Conservation (phyloP, 2,329 filamentous ascomycete species). For the Setomelanomma holmii region DNA sequence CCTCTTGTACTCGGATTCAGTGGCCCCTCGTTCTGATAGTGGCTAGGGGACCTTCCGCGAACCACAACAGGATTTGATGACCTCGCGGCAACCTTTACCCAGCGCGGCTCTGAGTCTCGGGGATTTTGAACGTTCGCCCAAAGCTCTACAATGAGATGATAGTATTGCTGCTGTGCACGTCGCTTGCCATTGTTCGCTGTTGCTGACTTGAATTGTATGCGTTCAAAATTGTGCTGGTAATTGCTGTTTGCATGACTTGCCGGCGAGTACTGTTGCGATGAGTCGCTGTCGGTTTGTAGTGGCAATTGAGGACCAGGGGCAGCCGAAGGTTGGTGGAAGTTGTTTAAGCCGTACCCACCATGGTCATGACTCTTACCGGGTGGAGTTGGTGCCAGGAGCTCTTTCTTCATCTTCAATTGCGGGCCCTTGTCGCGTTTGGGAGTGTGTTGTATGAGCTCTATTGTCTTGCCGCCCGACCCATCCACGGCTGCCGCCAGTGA, state of each 20-base stretch:
- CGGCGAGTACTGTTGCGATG: constrained; percentile 43
- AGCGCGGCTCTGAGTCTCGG: constrained; percentile 37
- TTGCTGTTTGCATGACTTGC: constrained; percentile 42
- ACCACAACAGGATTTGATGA: constrained; percentile 49
- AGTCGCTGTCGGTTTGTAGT: constrained; percentile 46
- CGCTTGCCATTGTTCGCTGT: constrained; percentile 94
- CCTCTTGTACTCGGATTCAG: constrained; percentile 48
- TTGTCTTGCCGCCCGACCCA: constrained; percentile 74
- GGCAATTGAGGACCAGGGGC: constrained; percentile 52
- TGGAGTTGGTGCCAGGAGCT: constrained; percentile 71
- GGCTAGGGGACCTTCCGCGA: constrained; percentile 49
- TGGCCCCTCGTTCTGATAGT: constrained; percentile 57
- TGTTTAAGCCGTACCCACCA: constrained; percentile 46
- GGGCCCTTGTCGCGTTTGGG: constrained; percentile 91
- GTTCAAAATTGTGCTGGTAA: constrained; percentile 74
- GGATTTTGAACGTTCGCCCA: constrained; percentile 47
- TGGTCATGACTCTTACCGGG: constrained; percentile 57
- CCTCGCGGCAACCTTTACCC: constrained; percentile 47
- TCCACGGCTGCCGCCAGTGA: constrained; percentile 84
- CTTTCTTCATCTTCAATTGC: constrained; percentile 74
- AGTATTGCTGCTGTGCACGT: constrained; percentile 89
- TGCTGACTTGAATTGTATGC: constrained; percentile 93
- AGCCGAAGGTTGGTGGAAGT: constrained; percentile 44
- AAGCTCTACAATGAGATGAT: constrained; percentile 82
- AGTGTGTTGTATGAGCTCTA: constrained; percentile 88